These are phyloP conservation scores for Xerocomellus intermedius DNA, from an alignment of 768 basidiomycete species.

Conservation along the genomic window DNA sequence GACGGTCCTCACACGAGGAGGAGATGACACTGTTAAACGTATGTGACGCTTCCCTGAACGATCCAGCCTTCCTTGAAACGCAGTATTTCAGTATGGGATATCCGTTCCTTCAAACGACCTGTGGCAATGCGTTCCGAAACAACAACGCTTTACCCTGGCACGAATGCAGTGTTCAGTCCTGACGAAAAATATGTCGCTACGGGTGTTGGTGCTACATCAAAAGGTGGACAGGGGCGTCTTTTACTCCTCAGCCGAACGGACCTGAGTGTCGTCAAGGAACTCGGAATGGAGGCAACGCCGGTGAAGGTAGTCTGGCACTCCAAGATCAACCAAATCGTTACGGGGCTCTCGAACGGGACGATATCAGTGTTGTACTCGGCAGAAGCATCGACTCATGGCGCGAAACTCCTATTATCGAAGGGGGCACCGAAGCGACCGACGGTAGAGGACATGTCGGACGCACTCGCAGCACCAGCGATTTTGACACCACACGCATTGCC, in stretches of 20 bases:
- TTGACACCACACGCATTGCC: slow-evolving; percentile 89
- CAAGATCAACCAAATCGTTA: slow-evolving; percentile 94
- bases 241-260: slow-evolving; percentile 70
- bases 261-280: slow-evolving; percentile 63
- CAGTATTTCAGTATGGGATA: slow-evolving; percentile 79
- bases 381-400: slow-evolving; percentile 84
- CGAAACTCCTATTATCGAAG: slow-evolving; percentile 84
- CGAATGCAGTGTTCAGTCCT: slow-evolving; percentile 94
- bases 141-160: slow-evolving; percentile 82
- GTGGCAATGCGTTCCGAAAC: slow-evolving; percentile 62
- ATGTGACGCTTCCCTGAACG: slow-evolving; percentile 36
- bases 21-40: slow-evolving; percentile 96
- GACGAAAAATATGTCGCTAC: slow-evolving; percentile 89
- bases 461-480: slow-evolving; percentile 82
- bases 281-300: slow-evolving; percentile 74
- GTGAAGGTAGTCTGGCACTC: slow-evolving; percentile 94
- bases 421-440: slow-evolving; percentile 81
- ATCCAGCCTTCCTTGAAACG: slow-evolving; percentile 1
- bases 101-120: slow-evolving; percentile 88
- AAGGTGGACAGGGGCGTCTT: slow-evolving; percentile 68
- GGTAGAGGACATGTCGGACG: slow-evolving; percentile 86
- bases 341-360: slow-evolving; percentile 83
- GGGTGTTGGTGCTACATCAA: slow-evolving; percentile 67
- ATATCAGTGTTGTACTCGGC: slow-evolving; percentile 94
- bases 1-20: slow-evolving; percentile 84